These are phyloP conservation scores for Bretschneidera sinensis DNA, from an alignment of 345 rosid genomes.

Conservation along the genomic window DNA sequence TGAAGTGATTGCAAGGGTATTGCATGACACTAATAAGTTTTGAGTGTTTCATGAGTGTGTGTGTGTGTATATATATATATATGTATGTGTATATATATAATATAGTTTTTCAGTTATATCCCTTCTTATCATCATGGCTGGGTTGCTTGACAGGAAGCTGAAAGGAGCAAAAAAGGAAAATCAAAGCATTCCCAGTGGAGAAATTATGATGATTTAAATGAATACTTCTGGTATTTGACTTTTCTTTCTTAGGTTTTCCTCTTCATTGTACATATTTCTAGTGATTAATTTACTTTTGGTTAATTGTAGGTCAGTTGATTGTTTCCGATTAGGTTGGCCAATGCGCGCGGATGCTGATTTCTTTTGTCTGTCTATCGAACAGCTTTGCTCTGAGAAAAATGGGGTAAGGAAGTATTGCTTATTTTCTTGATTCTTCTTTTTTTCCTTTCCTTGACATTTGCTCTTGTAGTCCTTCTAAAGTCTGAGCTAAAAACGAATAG, in stretches of 20 bases:
- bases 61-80: background rate
- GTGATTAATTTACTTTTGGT: slow-evolving; percentile 13
- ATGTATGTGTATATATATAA: no score
- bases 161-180: slow-evolving; percentile 70
- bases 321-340: slow-evolving; percentile 99
- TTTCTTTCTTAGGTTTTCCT: slow-evolving; percentile 9
- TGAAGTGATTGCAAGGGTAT: slow-evolving; percentile 73
- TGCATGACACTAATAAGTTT: slow-evolving; percentile 7
- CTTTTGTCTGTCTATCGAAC: slow-evolving; percentile 45
- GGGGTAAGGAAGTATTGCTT: slow-evolving; percentile 41
- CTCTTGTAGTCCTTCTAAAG: background rate
- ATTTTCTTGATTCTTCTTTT: slow-evolving; percentile 10
- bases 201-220: slow-evolving; percentile 96
- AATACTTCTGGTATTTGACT: slow-evolving; percentile 76
- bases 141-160: slow-evolving; percentile 70
- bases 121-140: slow-evolving; percentile 6
- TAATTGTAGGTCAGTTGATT: slow-evolving; percentile 80
- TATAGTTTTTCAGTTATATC: slow-evolving; percentile 4
- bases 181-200: slow-evolving; percentile 99
- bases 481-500: no score
- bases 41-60: slow-evolving; percentile 3
- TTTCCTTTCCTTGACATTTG: background rate
- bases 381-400: slow-evolving; percentile 36
- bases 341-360: slow-evolving; percentile 98
- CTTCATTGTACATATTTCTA: background rate